Conservation (phyloP, 2,329 filamentous ascomycete genomes). For the Ampelomyces quisqualis region DNA sequence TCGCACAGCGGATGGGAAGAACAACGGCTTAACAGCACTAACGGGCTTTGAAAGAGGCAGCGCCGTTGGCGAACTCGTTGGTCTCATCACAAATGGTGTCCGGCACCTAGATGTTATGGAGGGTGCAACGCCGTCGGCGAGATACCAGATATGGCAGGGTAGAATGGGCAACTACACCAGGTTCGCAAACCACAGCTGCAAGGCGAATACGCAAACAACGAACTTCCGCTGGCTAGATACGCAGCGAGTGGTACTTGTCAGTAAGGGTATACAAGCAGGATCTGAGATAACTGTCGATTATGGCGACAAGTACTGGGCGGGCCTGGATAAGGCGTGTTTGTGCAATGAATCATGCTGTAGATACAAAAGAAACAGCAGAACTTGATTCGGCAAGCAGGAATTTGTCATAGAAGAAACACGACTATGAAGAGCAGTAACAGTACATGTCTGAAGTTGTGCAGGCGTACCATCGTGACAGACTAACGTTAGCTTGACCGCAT, state of each 20-base stretch:
- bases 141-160: slow-evolving; percentile 62
- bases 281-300: slow-evolving; percentile 61
- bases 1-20: slow-evolving; percentile 54
- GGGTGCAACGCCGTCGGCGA: slow-evolving; percentile 53
- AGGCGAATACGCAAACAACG: slow-evolving; percentile 59
- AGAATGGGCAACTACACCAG: slow-evolving; percentile 58
- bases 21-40: slow-evolving; percentile 55
- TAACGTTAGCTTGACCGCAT: background rate
- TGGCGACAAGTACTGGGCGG: slow-evolving; percentile 59
- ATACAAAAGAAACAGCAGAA: slow-evolving; percentile 37
- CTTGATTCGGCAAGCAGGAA: no score
- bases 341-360: slow-evolving; percentile 57
- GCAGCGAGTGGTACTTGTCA: slow-evolving; percentile 58
- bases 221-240: slow-evolving; percentile 59
- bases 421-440: background rate
- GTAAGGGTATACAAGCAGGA: slow-evolving; percentile 56
- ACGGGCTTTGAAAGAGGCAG: slow-evolving; percentile 54
- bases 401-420: no score
- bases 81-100: slow-evolving; percentile 56
- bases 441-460: background rate
- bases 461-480: background rate
- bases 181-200: slow-evolving; percentile 61
- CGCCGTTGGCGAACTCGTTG: slow-evolving; percentile 59
- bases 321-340: slow-evolving; percentile 57
- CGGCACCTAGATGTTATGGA: slow-evolving; percentile 58